A percentile compares a stretch with the other conserved stretches of the same genome.
These are phyloP conservation scores for Codiaeum variegatum DNA, from an alignment of 441 rosid genomes.

Conservation along the genomic window DNA sequence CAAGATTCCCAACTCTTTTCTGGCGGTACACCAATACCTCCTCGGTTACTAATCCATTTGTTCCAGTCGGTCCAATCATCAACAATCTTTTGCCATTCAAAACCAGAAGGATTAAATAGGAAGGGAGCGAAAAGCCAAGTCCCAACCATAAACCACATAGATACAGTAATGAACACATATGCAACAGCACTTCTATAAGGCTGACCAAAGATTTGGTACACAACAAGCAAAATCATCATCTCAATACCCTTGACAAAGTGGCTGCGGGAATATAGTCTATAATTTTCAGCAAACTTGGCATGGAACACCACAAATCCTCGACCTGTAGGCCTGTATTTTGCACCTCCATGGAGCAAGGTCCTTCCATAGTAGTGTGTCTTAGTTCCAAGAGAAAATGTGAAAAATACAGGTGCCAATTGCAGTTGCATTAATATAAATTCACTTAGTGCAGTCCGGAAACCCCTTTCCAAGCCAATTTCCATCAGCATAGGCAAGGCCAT, in stretches of 20 bases:
- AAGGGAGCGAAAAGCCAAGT: conserved; percentile 99
- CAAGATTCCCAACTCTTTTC: conserved; percentile 99
- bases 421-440: conserved; percentile 97
- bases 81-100: conserved; percentile 98
- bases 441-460: conserved; percentile 95
- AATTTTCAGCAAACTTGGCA: conserved; percentile 97
- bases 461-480: conserved; percentile 98
- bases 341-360: conserved; percentile 96
- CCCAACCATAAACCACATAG: conserved; percentile 99
- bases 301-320: conserved; percentile 98
- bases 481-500: conserved; percentile 99
- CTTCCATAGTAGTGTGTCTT: conserved; percentile 97
- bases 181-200: conserved; percentile 83
- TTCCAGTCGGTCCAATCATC: conserved; percentile 99
- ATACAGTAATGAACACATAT: conserved; percentile 78
- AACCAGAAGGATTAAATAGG: conserved; percentile 97
- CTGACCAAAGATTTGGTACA: conserved; percentile 83
- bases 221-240: conserved; percentile 87
- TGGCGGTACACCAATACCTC: conserved; percentile 97
- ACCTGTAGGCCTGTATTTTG: conserved; percentile 95
- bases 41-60: conserved; percentile 89
- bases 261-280: conserved; percentile 93
- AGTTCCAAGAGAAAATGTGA: conserved; percentile 98
- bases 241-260: conserved; percentile 98
- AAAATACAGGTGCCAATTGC: conserved; percentile 96